A percentile compares a stretch with the other conserved stretches of the same genome.
Evolutionary conservation across 1,139 yeast genomes (phyloP).

Genomic region (Debaryomyces nepalensis): DNA sequence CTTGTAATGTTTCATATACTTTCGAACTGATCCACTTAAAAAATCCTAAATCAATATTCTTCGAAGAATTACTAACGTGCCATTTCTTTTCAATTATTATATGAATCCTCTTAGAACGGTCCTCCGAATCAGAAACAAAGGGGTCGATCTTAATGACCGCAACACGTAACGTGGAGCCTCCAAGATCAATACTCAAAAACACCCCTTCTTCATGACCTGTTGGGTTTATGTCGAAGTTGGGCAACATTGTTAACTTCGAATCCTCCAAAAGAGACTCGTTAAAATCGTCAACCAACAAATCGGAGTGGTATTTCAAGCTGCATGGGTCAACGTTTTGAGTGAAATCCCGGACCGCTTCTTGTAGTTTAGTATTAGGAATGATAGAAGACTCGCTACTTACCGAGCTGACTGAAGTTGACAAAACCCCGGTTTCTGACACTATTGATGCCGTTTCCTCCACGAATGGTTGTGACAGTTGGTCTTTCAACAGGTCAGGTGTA

Average conservation of each 20-base stretch:
- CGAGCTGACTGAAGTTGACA: slow-evolving; percentile 4
- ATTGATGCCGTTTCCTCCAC: background rate
- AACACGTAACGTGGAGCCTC: slow-evolving; percentile 58
- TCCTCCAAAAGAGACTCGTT: slow-evolving; percentile 34
- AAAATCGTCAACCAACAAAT: slow-evolving; percentile 27
- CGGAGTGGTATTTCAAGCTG: slow-evolving; percentile 21
- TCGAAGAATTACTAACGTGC: slow-evolving; percentile 44
- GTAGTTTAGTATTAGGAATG: background rate
- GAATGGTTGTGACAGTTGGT: background rate
- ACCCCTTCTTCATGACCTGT: slow-evolving; percentile 49
- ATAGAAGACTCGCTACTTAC: background rate
- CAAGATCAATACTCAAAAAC: slow-evolving; percentile 55
- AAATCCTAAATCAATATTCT: slow-evolving; percentile 42
- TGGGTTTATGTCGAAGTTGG: slow-evolving; percentile 48
- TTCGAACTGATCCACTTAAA: slow-evolving; percentile 46
- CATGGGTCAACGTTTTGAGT: slow-evolving; percentile 4
- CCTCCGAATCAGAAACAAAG: slow-evolving; percentile 16
- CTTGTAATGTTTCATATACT: slow-evolving; percentile 34
- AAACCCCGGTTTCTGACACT: background rate
- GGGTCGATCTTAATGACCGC: slow-evolving; percentile 46
- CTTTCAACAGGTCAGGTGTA: background rate
- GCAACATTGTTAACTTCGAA: slow-evolving; percentile 50
- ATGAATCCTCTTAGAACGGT: slow-evolving; percentile 28
- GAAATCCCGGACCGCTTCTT: background rate
- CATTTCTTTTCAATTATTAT: slow-evolving; percentile 44